Conservation (phyloP, 208 protist species). For the Acanthamoeba healyi region DNA sequence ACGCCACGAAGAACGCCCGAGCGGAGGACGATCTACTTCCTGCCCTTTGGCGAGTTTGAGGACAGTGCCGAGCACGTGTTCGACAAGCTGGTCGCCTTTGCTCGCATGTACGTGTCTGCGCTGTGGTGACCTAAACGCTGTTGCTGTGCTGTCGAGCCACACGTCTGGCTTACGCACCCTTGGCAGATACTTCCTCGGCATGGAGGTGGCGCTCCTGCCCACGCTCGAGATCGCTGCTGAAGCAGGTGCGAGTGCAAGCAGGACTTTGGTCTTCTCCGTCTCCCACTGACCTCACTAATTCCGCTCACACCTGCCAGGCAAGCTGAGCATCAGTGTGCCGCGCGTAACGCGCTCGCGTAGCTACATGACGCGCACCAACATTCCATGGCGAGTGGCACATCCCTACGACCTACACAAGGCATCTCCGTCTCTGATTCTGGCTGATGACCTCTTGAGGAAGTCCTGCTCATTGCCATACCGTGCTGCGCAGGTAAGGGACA, state of each 20-base stretch:
- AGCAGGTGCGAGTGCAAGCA: not conserved
- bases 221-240: not conserved
- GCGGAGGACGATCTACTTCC: constrained; percentile 31
- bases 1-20: not conserved
- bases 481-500: not conserved
- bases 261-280: not conserved
- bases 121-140: too few species aligned
- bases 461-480: not conserved
- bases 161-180: too few species aligned
- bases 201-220: constrained; percentile 16
- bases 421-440: not conserved
- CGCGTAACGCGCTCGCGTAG: not conserved
- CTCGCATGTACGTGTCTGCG: not conserved
- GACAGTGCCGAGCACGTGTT: not conserved
- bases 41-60: constrained; percentile 17
- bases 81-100: constrained; percentile 17
- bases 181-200: not conserved
- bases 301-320: not conserved
- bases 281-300: not conserved
- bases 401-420: constrained; percentile 60
- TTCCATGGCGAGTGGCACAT: constrained; percentile 39
- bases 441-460: too few species aligned
- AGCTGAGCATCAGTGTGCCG: constrained; percentile 2
- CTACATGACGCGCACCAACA: constrained; percentile 4
- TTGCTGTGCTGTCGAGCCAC: too few species aligned